A percentile compares a stretch with the other conserved stretches of the same genome.
These are phyloP conservation scores for Fusarium chuoi DNA, from an alignment of 2,329 filamentous ascomycete genomes.

Conservation along the genomic window DNA sequence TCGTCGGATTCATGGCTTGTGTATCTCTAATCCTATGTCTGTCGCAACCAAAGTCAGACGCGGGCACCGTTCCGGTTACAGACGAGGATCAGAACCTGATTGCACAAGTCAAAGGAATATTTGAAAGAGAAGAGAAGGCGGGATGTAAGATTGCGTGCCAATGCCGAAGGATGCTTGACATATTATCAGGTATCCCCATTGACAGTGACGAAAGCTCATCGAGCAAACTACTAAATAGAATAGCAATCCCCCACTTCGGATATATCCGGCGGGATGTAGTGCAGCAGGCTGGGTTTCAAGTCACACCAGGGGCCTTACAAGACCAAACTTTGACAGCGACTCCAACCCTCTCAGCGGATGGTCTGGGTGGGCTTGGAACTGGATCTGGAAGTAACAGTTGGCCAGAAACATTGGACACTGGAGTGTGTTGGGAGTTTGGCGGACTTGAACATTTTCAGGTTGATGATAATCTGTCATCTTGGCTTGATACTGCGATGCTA, in stretches of 20 bases:
- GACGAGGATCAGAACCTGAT: neutral
- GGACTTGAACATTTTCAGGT: neutral
- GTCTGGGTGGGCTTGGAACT: neutral
- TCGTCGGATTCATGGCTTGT: neutral
- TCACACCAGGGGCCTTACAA: fast-evolving
- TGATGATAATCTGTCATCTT: neutral
- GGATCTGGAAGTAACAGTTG: neutral
- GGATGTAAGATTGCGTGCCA: neutral
- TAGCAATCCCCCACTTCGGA: neutral
- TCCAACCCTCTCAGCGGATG: fast-evolving
- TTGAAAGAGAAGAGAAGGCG: neutral
- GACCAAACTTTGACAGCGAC: fast-evolving
- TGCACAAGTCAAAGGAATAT: neutral
- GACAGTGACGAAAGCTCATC: neutral
- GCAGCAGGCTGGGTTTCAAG: neutral
- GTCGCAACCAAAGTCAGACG: neutral
- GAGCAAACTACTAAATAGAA: neutral
- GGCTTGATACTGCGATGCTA: neutral
- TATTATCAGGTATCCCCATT: fast-evolving
- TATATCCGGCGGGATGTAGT: neutral
- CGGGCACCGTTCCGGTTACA: neutral
- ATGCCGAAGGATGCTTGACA: neutral
- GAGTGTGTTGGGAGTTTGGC: neutral
- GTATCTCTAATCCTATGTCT: neutral
- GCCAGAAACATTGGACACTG: fast-evolving